phyloP scores from a whole-genome alignment of 495 filamentous ascomycete genomes.

The Neurospora sp. region DNA sequence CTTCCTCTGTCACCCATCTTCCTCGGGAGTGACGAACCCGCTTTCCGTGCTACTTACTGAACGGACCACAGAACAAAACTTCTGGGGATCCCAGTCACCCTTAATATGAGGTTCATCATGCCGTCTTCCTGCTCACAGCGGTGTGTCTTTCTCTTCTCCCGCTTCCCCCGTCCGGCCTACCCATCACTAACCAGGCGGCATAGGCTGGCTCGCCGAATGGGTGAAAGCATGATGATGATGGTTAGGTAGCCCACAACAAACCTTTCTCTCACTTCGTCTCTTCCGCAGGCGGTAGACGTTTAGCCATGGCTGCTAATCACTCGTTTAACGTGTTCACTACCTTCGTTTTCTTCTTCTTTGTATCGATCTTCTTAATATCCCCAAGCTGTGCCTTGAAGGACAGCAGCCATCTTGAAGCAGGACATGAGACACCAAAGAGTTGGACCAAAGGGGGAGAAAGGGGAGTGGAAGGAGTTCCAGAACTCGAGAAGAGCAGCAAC shows the following conservation, averaged over 20 bases:
- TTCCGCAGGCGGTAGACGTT: background rate
- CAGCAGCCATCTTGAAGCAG: background rate
- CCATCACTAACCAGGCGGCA: background rate
- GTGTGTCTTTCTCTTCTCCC: background rate
- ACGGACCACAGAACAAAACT: background rate
- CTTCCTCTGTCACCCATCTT: background rate
- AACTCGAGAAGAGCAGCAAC: background rate
- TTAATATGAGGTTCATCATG: background rate
- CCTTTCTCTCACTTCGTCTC: background rate
- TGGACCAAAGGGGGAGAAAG: background rate
- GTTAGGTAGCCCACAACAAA: background rate
- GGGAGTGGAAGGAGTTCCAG: background rate
- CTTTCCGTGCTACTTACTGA: background rate
- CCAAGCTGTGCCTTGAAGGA: slow-evolving; percentile 16
- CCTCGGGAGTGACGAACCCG: background rate
- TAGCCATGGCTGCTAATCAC: slow-evolving; percentile 5
- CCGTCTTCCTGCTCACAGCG: background rate
- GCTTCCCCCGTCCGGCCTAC: background rate
- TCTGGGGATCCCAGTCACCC: background rate
- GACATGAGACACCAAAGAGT: background rate
- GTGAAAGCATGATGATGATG: background rate
- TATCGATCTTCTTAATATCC: slow-evolving; percentile 7
- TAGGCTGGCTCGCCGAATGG: background rate
- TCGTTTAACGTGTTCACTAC: slow-evolving; percentile 3
- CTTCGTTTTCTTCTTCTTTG: background rate